phyloP scores from a whole-genome alignment of 78 protist species.

The Bigelowiella natans region DNA sequence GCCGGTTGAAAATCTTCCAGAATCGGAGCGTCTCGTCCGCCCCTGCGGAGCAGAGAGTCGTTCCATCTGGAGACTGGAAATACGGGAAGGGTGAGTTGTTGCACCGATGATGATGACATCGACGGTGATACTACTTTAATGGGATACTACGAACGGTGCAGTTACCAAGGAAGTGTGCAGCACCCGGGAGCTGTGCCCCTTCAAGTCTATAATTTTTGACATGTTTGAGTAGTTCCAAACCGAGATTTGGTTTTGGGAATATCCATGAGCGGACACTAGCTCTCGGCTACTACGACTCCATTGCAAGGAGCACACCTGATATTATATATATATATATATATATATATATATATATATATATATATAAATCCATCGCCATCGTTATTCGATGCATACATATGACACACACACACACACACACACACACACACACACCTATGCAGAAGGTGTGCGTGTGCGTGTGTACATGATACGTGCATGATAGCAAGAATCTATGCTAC shows the following conservation, averaged over 20 bases:
- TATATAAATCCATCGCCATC: background rate
- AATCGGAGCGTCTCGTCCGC: constrained; percentile 74
- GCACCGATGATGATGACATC: too few relatives aligned
- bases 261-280: constrained; percentile 88
- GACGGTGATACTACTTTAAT: background rate
- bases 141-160: background rate
- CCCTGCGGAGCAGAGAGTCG: constrained; percentile 72
- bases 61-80: constrained; percentile 89
- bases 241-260: constrained; percentile 36
- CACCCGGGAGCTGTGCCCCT: constrained; percentile 90
- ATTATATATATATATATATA: background rate
- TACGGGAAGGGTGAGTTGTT: too few relatives aligned
- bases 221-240: constrained; percentile 93
- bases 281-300: constrained; percentile 76
- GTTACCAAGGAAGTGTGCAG: constrained; percentile 67
- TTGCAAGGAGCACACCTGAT: constrained; percentile 53
- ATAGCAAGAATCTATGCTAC: too few relatives aligned
- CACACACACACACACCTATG: background rate
- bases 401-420: background rate
- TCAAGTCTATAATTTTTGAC: constrained; percentile 72
- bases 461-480: too few relatives aligned
- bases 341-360: background rate
- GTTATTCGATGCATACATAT: too few relatives aligned
- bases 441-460: too few relatives aligned
- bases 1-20: constrained; percentile 12